Conservation (phyloP, 495 filamentous ascomycete genomes). For the Aspergillus heteromorphus region DNA sequence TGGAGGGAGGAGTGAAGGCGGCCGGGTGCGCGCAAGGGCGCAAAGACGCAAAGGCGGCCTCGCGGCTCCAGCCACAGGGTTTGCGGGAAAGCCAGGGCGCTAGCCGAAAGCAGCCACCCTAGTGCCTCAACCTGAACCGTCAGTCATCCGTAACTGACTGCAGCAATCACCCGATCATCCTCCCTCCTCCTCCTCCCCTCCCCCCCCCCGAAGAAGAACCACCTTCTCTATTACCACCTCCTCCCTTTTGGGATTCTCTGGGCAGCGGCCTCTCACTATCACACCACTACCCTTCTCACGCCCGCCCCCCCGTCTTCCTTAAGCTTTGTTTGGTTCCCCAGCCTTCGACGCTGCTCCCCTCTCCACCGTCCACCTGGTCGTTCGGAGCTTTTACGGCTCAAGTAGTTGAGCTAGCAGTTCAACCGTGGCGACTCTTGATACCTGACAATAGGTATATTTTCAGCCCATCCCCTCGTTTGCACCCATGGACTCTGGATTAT, state of each 20-base stretch:
- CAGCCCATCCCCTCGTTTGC: conserved; percentile 16
- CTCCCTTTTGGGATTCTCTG: conserved; percentile 24
- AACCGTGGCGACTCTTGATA: conserved; percentile 46
- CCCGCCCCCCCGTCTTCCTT: conserved; percentile 7
- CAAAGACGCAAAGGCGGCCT: not conserved
- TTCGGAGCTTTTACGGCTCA: conserved; percentile 38
- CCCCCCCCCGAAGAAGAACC: conserved; percentile 16
- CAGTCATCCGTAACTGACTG: conserved; percentile 19
- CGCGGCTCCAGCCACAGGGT: conserved; percentile 19
- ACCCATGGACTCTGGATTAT: conserved; percentile 18
- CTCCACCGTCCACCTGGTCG: conserved; percentile 28
- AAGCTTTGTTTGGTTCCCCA: conserved; percentile 16
- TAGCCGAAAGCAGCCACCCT: conserved; percentile 43
- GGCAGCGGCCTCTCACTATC: conserved; percentile 21
- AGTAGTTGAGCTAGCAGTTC: conserved; percentile 34
- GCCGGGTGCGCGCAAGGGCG: not conserved
- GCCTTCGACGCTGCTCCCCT: conserved; percentile 18
- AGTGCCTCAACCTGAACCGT: conserved; percentile 36
- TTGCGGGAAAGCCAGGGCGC: conserved; percentile 21
- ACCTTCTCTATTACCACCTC: conserved; percentile 18
- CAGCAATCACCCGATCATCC: conserved; percentile 26
- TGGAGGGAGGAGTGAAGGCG: not conserved
- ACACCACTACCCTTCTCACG: conserved; percentile 18
- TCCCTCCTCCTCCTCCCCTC: too few relatives aligned
- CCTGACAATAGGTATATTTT: conserved; percentile 48